Evolutionary conservation across 345 rosid species (phyloP), one percentile per base, ranked within the genome.

Genomic region (Toxicodendron radicans): DNA sequence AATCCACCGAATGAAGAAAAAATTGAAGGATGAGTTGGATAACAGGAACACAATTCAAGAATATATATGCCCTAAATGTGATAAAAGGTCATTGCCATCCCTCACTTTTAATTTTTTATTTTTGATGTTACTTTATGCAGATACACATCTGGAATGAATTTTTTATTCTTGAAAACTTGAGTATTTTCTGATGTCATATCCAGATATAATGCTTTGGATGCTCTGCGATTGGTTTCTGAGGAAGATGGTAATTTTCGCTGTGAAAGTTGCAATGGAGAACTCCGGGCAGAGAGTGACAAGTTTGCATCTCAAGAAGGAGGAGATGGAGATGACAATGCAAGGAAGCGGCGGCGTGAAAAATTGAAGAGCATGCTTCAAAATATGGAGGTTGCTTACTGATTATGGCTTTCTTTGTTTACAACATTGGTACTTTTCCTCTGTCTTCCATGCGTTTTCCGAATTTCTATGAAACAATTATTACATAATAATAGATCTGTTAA

Each of bases 201-300:
- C 80, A 95, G 98, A 83, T 95, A 95, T 75, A 89, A 83, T 73
- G 97, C 99, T 7, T 72, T 95, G 82, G 98, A 93, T 82, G 99
- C 98, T 10, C 72, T 84, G 83, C 83, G 82, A 73, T 84, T 95
- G 79, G 24, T 93, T 60, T 89, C 90, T 30, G 48, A 83, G 66
- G 93, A 78, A 54, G 98, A 90, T 73, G 96, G 91, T 66, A 86
- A 77, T 79, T 95, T 95, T 70, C 94, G 88, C 70, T 95, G 99
- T 72, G 98, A 93, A 77, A 91, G 79, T 72, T 95, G 98, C 83
- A 86, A 95, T 73, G 92, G 92, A 75, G 96, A 87, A 75, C 95
- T 95, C 78, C 92, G 90, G 78, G 95, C 92, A 52, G 98, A 95
- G 86, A 88, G 92, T 70, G 91, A 93, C 86, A 93, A 91, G 81